Evolutionary conservation across 306 rosid genomes (phyloP), one percentile per base, ranked within the genome.

Genomic region (Clitoria ternatea): DNA sequence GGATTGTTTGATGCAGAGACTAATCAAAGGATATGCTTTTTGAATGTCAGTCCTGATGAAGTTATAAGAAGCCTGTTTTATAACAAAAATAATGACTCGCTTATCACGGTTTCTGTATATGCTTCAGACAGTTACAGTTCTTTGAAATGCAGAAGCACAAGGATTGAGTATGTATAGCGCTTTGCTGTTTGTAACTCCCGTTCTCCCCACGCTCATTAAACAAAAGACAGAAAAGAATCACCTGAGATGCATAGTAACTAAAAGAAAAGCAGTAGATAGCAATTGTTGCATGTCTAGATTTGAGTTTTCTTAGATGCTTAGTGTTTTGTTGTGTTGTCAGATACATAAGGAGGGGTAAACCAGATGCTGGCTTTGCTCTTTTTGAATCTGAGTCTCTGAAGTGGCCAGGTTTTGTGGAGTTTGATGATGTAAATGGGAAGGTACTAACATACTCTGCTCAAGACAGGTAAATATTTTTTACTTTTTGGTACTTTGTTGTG

Each of bases 331-430:
- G 64, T 55, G 61, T 82, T 48, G 75, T 42, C 81, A 95, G 99
- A 78, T 95, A 95, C 84, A 91, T 91, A 67, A 81, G 96, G 79
- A 86, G 97, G 83, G 93, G 97, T 62, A 89, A 83, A 70, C 99
- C 96, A 24, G 96, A 95, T 82, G 96, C 99, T 76, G 99, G 99
- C 33, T 95, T 95, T 82, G 91, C 97, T 27, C 99, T 95, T 75
- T 95, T 95, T 79, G 97, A 95, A 74, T 95, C 99, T 0, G 99
- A 95, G 80, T 95, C 99, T 36, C 76, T 95, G 65, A 95, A 95
- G 84, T 95, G 99, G 97, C 99, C 99, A 37, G 99, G 99, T 67
- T 95, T 95, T 72, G 99, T 95, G 27, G 99, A 95, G 86, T 95
- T 95, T 59, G 99, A 95, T 68, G 99, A 95, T 87, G 99, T 95